Conservation (phyloP, 176 grass and related monocot species). For the Triticum timopheevii region DNA sequence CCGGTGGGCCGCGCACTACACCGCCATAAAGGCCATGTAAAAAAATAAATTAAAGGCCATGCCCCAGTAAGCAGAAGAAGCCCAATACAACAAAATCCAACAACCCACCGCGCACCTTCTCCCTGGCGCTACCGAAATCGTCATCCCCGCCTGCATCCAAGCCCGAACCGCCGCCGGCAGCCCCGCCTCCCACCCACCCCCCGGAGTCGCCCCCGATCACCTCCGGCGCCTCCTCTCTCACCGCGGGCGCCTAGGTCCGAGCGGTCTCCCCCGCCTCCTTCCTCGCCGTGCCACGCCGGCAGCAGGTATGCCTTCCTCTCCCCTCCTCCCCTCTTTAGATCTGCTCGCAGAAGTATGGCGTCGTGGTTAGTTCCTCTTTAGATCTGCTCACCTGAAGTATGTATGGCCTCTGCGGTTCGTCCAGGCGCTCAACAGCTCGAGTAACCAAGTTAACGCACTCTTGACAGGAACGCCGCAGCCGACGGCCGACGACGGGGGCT, state of each 20-base stretch:
- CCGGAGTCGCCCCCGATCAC: not conserved
- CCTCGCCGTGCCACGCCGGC: not conserved
- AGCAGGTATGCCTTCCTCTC: not conserved
- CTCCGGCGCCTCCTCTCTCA: not conserved
- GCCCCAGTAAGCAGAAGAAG: not conserved
- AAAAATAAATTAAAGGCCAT: too few species aligned
- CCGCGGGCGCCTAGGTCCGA: not conserved
- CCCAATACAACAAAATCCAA: not conserved
- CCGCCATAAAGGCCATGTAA: too few species aligned
- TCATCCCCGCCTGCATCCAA: not conserved
- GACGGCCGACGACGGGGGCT: not conserved
- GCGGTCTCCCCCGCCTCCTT: not conserved
- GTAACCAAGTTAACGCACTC: not conserved
- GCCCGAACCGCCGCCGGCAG: not conserved
- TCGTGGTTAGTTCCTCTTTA: not conserved
- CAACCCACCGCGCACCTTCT: not conserved
- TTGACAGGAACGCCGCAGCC: not conserved
- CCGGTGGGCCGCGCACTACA: too few species aligned
- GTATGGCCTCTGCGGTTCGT: not conserved
- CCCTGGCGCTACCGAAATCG: not conserved
- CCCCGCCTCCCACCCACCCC: not conserved
- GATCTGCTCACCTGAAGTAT: not conserved
- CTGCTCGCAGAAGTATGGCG: not conserved
- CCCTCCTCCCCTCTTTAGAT: not conserved
- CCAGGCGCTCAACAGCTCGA: not conserved